Base-by-base conservation (phyloP, 352 stramenopile species). In the Phytophthora hybrid region DNA sequence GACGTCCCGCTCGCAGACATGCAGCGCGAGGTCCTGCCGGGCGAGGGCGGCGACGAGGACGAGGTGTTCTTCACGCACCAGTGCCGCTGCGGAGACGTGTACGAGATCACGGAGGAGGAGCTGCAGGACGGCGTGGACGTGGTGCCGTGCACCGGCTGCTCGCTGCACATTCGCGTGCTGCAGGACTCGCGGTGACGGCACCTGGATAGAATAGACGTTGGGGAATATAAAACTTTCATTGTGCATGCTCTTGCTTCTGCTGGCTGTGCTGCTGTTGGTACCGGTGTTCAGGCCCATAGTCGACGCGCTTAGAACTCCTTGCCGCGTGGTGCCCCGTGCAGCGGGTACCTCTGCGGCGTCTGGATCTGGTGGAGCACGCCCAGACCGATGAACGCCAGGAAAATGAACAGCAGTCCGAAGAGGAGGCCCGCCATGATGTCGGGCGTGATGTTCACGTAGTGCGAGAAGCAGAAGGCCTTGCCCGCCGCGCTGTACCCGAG, bases 381-480 rank as follows among this genome's bases (percentile, higher is more conserved):
- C 49, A 96, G 63, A 13, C 89, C 89, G 46, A 94, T 73, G 71
- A 90, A 96, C 29, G 87, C 76, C 72, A 94, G 64, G 73, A 93
- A 92, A 57, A 96, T 46, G 72, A 96, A 94, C 66, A 96, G 89
- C 53, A 94, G 77, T 14, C 86, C 85, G 41, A 96, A 89, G 55
- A 96, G 63, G 52, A 96, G 69, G n/a, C 76, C 87, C 23, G 87
- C 82, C 32, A 96, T 75, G 34, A 96, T 80, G 63, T 93, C 78
- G 10, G 89, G 89, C 34, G 89, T 96, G 82, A 93, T 93, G 79
- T 81, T 82, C 67, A 96, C 89, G 62, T 85, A 94, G 74, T 94
- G 89, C 63, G 89, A 93, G 62, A 94, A 96, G 84, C 89, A 96
- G 78, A 93, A 96, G 39, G 86, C 82, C 59, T 84, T 92, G 71